Percentiles rank a stretch among this genome's conserved stretches.
Evolutionary conservation across 768 basidiomycete genomes (phyloP).

Genomic region (Lactarius hatsudake): DNA sequence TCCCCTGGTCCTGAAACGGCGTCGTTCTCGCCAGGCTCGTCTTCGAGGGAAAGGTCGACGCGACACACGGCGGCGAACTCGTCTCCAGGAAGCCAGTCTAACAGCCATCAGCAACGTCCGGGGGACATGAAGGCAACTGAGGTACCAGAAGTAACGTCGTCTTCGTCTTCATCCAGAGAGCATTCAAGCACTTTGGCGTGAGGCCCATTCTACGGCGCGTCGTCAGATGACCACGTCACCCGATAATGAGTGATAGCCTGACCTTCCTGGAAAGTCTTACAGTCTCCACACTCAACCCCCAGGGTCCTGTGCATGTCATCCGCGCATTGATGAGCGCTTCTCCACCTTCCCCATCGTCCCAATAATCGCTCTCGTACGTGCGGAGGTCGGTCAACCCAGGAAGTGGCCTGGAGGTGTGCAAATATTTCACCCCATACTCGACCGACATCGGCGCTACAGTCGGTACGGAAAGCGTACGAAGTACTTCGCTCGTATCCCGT

Average conservation of each 20-base stretch:
- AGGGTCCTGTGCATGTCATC: slow-evolving; percentile 55
- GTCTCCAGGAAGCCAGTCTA: slow-evolving; percentile 67
- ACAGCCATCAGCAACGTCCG: slow-evolving; percentile 3
- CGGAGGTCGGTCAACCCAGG: slow-evolving; percentile 51
- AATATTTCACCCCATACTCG: slow-evolving; percentile 54
- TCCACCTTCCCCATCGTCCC: slow-evolving; percentile 50
- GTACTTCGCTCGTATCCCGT: slow-evolving; percentile 51
- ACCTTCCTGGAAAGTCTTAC: slow-evolving; percentile 52
- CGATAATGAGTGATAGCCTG: slow-evolving; percentile 24
- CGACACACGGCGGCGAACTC: slow-evolving; percentile 57
- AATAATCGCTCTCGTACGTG: slow-evolving; percentile 51
- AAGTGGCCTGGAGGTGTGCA: slow-evolving; percentile 40
- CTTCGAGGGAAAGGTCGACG: slow-evolving; percentile 45
- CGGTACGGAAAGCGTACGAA: slow-evolving; percentile 65
- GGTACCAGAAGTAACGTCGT: slow-evolving; percentile 46
- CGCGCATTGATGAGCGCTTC: slow-evolving; percentile 56
- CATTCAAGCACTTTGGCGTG: slow-evolving; percentile 51
- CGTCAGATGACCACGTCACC: slow-evolving; percentile 7
- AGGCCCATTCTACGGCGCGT: slow-evolving; percentile 39
- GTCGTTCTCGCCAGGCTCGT: slow-evolving; percentile 37
- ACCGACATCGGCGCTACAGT: slow-evolving; percentile 60
- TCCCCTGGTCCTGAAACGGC: slow-evolving; percentile 51
- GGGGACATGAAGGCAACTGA: background rate
- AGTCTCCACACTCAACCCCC: slow-evolving; percentile 50
- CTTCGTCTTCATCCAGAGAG: slow-evolving; percentile 46